Evolutionary conservation across 805 yeast genomes (phyloP).

Genomic region (Candida alai): DNA sequence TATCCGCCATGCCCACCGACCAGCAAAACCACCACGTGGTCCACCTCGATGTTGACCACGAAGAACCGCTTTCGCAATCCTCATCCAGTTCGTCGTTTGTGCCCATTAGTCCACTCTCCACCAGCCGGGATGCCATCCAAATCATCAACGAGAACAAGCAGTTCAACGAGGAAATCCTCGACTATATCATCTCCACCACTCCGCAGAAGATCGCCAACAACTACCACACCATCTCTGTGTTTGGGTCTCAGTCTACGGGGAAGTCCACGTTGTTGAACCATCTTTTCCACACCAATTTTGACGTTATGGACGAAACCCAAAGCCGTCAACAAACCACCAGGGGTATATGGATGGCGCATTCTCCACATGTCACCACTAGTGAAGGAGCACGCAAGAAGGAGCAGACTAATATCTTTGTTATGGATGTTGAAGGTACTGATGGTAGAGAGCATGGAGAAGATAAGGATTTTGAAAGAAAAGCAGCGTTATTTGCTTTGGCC

Average conservation of each 20-base stretch:
- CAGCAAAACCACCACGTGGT: too few species aligned
- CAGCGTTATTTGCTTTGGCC: constrained; percentile 90
- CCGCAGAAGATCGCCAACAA: constrained; percentile 52
- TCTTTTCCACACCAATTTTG: constrained; percentile 82
- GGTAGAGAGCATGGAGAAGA: constrained; percentile 98
- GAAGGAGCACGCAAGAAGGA: constrained; percentile 7
- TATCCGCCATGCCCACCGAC: too few species aligned
- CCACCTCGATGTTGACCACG: too few species aligned
- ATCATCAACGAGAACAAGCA: constrained; percentile 58
- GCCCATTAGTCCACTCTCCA: constrained; percentile 25
- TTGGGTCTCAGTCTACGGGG: constrained; percentile 97
- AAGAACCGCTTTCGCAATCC: constrained; percentile 9
- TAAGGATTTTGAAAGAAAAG: constrained; percentile 95
- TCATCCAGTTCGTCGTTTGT: constrained; percentile 38
- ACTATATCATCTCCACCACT: constrained; percentile 32
- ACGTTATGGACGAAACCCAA: constrained; percentile 83
- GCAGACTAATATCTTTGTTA: constrained; percentile 57
- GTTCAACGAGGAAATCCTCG: constrained; percentile 40
- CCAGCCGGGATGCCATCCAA: constrained; percentile 43
- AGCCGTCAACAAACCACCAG: constrained; percentile 67
- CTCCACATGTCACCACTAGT: constrained; percentile 25
- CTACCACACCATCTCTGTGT: constrained; percentile 90
- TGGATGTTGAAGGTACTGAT: constrained; percentile 99
- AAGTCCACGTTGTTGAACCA: constrained; percentile 88
- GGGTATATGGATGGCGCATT: constrained; percentile 44